A percentile compares a stretch with the other conserved stretches of the same genome.
phyloP scores from a whole-genome alignment of 1,139 yeast species.

The Geotrichum australiense region DNA sequence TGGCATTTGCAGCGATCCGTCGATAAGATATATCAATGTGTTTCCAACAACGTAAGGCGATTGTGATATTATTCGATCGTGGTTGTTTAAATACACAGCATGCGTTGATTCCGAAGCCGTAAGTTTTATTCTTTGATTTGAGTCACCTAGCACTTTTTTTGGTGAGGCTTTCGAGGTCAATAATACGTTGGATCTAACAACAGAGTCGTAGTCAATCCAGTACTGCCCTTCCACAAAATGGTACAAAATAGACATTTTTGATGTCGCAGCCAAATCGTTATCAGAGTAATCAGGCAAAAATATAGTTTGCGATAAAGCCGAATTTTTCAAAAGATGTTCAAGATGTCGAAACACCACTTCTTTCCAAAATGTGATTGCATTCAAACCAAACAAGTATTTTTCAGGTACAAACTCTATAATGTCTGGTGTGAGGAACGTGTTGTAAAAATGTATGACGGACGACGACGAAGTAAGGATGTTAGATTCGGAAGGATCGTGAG shows the following conservation, averaged over 20 bases:
- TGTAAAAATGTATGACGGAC: constrained; percentile 53
- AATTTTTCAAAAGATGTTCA: constrained; percentile 50
- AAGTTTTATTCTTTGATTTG: constrained; percentile 44
- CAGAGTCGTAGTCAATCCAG: constrained; percentile 36
- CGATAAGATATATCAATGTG: constrained; percentile 56
- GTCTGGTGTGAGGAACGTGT: constrained; percentile 26
- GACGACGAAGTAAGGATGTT: constrained; percentile 53
- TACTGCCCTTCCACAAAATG: constrained; percentile 57
- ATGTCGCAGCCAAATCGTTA: constrained; percentile 26
- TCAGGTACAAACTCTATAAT: constrained; percentile 51
- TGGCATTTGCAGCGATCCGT: constrained; percentile 53
- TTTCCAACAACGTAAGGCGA: constrained; percentile 45
- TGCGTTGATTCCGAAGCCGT: constrained; percentile 25
- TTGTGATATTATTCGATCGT: constrained; percentile 38
- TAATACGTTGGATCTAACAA: constrained; percentile 25
- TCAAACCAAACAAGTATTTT: constrained; percentile 66
- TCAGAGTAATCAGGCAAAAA: constrained; percentile 40
- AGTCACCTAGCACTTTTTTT: constrained; percentile 33
- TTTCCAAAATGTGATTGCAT: constrained; percentile 57
- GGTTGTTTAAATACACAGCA: constrained; percentile 43
- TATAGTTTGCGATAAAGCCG: constrained; percentile 43
- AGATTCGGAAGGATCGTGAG: constrained; percentile 33
- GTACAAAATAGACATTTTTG: constrained; percentile 45
- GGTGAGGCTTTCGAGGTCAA: constrained; percentile 16
- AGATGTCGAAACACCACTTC: constrained; percentile 65